phyloP scores from a whole-genome alignment of 192 early-diverging fungal genomes.

The Entomortierella lignicola region DNA sequence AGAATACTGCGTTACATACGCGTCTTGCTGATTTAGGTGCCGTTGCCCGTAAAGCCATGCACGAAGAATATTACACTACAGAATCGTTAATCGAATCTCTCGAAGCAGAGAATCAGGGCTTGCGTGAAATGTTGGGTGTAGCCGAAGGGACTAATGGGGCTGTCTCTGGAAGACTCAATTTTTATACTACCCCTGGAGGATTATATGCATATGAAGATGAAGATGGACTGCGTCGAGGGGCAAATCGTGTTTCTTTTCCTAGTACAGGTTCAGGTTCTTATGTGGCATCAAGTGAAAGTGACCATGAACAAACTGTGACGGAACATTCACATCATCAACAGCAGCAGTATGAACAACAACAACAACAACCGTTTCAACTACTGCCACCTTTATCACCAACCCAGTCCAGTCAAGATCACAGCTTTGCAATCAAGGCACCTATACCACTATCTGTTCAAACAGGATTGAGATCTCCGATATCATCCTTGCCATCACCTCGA shows the following conservation, averaged over 20 bases:
- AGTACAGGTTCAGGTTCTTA: slow-evolving; percentile 39
- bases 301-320: slow-evolving; percentile 18
- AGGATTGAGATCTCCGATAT: slow-evolving; percentile 4
- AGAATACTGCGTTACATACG: slow-evolving; percentile 26
- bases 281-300: slow-evolving; percentile 42
- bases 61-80: slow-evolving; percentile 45
- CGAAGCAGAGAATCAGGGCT: slow-evolving; percentile 31
- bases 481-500: not conserved
- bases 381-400: not conserved
- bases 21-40: slow-evolving; percentile 31
- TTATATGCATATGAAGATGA: slow-evolving; percentile 14
- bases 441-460: slow-evolving; percentile 17
- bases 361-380: not conserved
- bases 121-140: slow-evolving; percentile 47
- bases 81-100: slow-evolving; percentile 49
- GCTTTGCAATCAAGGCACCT: not conserved
- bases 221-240: slow-evolving; percentile 1
- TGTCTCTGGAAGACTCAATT: slow-evolving; percentile 3
- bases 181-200: not conserved
- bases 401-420: not conserved
- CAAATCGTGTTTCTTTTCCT: slow-evolving; percentile 41
- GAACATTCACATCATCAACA: not conserved
- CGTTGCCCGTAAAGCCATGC: slow-evolving; percentile 35
- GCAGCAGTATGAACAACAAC: not conserved
- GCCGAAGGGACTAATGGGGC: slow-evolving; percentile 8